Conservation (phyloP, 2,329 filamentous ascomycete species). For the Colletotrichum eremochloae region DNA sequence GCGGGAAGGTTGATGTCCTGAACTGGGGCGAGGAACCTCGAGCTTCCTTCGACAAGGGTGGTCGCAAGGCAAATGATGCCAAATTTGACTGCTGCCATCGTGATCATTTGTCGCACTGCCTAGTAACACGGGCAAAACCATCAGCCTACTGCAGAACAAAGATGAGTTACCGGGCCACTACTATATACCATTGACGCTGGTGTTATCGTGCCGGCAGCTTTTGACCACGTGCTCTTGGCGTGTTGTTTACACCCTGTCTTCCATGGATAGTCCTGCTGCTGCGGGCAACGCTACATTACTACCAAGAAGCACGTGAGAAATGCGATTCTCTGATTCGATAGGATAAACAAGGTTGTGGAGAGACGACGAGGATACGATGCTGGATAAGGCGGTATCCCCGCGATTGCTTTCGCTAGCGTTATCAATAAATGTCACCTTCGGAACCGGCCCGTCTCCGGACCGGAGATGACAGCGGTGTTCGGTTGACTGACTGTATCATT, state of each 20-base stretch:
- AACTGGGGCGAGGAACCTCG: slow-evolving; percentile 44
- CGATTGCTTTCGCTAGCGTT: slow-evolving; percentile 18
- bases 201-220: slow-evolving; percentile 8
- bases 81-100: slow-evolving; percentile 25
- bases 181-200: background rate
- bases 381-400: slow-evolving; percentile 25
- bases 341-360: slow-evolving; percentile 2
- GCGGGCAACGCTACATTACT: slow-evolving; percentile 11
- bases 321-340: slow-evolving; percentile 20
- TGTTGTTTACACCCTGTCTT: background rate
- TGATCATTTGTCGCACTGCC: background rate
- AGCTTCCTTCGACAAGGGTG: slow-evolving; percentile 6
- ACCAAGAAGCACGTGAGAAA: slow-evolving; percentile 25
- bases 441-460: background rate
- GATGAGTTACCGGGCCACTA: background rate
- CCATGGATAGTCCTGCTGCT: slow-evolving; percentile 5
- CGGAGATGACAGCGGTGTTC: background rate
- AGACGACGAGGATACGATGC: slow-evolving; percentile 9
- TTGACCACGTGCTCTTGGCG: slow-evolving; percentile 29
- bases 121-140: background rate
- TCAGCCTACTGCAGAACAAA: background rate
- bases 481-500: background rate
- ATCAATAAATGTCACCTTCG: background rate
- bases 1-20: slow-evolving; percentile 47
- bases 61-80: slow-evolving; percentile 26